Percentiles rank a stretch among this genome's conserved stretches.
Evolutionary conservation across 371 early-diverging fungal genomes (phyloP).

Genomic region (Syncephalastrum sp.): DNA sequence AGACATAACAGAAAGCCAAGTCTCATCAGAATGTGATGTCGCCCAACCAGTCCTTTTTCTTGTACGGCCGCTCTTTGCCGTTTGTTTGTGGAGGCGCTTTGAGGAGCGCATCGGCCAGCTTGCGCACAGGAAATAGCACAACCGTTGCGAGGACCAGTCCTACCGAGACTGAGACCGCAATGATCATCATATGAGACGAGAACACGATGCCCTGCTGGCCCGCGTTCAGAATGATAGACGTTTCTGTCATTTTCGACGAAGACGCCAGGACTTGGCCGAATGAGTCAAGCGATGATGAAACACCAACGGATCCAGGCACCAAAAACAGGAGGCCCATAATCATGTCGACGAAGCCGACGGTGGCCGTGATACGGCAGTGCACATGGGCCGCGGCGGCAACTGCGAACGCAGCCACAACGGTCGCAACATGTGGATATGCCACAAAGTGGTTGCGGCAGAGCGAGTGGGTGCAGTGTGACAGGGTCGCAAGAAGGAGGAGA

Average conservation of each 20-base stretch:
- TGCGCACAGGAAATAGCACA: slow-evolving; percentile 28
- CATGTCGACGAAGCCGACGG: slow-evolving; percentile 38
- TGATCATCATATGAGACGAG: slow-evolving; percentile 40
- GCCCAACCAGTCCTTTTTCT: slow-evolving; percentile 32
- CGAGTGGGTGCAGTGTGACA: slow-evolving; percentile 25
- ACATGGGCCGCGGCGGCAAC: slow-evolving; percentile 26
- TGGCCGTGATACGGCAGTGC: slow-evolving; percentile 24
- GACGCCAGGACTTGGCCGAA: slow-evolving; percentile 22
- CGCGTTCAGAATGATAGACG: slow-evolving; percentile 29
- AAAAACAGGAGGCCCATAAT: slow-evolving; percentile 31
- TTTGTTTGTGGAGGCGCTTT: slow-evolving; percentile 5
- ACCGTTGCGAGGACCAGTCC: slow-evolving; percentile 31
- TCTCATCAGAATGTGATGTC: slow-evolving; percentile 25
- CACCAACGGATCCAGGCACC: slow-evolving; percentile 36
- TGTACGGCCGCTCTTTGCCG: slow-evolving; percentile 10
- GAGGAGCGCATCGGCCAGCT: slow-evolving; percentile 21
- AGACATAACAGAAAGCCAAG: not conserved
- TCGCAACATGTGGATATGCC: slow-evolving; percentile 30
- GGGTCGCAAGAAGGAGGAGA: slow-evolving; percentile 17
- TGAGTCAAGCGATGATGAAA: slow-evolving; percentile 23
- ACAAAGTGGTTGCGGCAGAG: slow-evolving; percentile 19
- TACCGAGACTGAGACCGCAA: slow-evolving; percentile 31
- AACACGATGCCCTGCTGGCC: slow-evolving; percentile 34
- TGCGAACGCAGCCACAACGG: slow-evolving; percentile 26
- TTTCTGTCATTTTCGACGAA: slow-evolving; percentile 21